Base-by-base conservation (phyloP, 2,329 filamentous ascomycete genomes). In the Botrytis elliptica region DNA sequence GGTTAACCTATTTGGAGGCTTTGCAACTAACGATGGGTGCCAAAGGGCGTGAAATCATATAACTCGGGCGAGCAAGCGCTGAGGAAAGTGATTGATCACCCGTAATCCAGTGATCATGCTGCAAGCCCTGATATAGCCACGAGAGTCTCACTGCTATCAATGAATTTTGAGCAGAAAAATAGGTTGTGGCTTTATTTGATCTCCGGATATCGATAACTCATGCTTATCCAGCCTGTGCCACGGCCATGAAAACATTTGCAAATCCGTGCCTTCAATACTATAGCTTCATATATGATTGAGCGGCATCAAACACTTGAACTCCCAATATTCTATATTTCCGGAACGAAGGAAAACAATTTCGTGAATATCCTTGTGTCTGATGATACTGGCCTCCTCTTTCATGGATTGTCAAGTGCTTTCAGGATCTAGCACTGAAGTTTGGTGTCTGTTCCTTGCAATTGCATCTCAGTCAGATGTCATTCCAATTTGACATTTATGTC, bases 271-370 rank as follows among this genome's bases (percentile, higher is more conserved):
- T 52, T 52, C 10, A 22, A n/a, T 12, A 68, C 10, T 33, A 16
- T 12, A 29, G 36, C 9, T 68, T 18, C 36, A 8, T 42, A n/a
- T 57, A 16, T 40, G 5, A 29, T 55, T 12, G 12, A 7, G 9
- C 4, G 4, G 18, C 4, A 12, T 55, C 46, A n/a, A 22, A 42
- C 2, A 2, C 2, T 6, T 3, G 1, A 29, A 14, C 7, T 22
- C 8, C 3, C 63, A 22, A 36, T 25, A 16, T 49, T 66, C 10
- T 7, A 25, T 14, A 2, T n/a, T 12, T 25, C 18, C 16, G 12
- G 38, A 36, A 33, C 2, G 1, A 14, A 40, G 29, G n/a, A 4
- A 20, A 33, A 20, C 16, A 33, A 18, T 1, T 57, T 29, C 6
- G 16, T 29, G n/a, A 22, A 22, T 12, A 12, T 68, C 12, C n/a